A percentile compares a stretch with the other conserved stretches of the same genome.
Evolutionary conservation across 345 rosid species (phyloP).

Genomic region (Ricinus communis): DNA sequence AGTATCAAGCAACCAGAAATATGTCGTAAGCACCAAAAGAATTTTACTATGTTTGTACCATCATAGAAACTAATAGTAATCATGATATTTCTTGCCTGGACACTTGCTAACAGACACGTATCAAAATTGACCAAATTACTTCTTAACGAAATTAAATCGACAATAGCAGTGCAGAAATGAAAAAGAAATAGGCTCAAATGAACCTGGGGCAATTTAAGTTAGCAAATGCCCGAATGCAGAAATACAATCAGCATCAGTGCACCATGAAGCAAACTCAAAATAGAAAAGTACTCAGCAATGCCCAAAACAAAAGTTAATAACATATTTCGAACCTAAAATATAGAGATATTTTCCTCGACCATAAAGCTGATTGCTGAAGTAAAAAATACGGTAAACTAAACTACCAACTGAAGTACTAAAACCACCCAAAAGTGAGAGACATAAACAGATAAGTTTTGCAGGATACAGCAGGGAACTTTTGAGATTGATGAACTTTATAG

Average conservation of each 20-base stretch:
- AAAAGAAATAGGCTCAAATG: neutral
- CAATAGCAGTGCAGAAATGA: neutral
- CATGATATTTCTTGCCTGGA: too few species aligned
- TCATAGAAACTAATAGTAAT: too few species aligned
- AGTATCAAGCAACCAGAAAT: neutral
- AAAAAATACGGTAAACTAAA: constrained; percentile 8
- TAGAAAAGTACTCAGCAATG: neutral
- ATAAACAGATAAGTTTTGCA: neutral
- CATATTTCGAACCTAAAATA: neutral
- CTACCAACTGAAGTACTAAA: constrained; percentile 72
- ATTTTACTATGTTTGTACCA: too few species aligned
- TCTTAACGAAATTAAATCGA: neutral
- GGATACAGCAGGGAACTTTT: neutral
- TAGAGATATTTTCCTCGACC: neutral
- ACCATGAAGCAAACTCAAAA: neutral
- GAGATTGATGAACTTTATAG: neutral
- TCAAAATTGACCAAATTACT: neutral
- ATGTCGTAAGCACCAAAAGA: neutral
- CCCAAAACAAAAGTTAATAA: neutral
- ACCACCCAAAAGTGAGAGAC: constrained; percentile 62
- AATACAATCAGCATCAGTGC: neutral
- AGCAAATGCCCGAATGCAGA: neutral
- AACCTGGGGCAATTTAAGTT: too few species aligned
- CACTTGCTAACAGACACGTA: neutral
- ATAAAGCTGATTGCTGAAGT: neutral